These are phyloP conservation scores for Corinectria fuckeliana DNA, from an alignment of 2,329 filamentous ascomycete genomes.

Conservation along the genomic window DNA sequence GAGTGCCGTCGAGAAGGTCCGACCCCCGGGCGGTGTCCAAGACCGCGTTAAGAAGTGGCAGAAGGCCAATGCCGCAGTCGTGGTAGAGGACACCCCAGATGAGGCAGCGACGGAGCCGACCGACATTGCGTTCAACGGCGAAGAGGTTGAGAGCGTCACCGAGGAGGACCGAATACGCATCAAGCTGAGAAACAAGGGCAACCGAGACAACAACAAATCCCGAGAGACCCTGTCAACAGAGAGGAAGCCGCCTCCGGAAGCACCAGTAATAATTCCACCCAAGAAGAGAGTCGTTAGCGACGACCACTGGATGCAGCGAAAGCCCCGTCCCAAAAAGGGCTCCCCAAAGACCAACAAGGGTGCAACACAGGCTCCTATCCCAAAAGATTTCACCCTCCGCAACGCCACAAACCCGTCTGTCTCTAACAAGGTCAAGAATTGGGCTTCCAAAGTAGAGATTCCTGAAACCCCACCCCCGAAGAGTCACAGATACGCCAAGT, in stretches of 20 bases:
- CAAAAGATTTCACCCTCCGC: conserved; percentile 63
- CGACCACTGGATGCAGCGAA: conserved; percentile 76
- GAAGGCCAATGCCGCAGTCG: conserved; percentile 73
- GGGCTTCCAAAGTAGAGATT: conserved; percentile 63
- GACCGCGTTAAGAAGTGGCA: conserved; percentile 88
- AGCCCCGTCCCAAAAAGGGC: conserved; percentile 56
- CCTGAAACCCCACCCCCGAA: conserved; percentile 49
- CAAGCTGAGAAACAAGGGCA: conserved; percentile 56
- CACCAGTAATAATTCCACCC: conserved; percentile 62
- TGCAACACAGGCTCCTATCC: conserved; percentile 48
- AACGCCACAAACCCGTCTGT: conserved; percentile 62
- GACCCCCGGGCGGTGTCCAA: conserved; percentile 70
- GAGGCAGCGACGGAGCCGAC: conserved; percentile 63
- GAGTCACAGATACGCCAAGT: conserved; percentile 48
- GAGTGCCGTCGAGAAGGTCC: conserved; percentile 63
- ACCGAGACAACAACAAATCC: conserved; percentile 41
- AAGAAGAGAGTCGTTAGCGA: conserved; percentile 95
- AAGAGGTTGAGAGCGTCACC: conserved; percentile 63
- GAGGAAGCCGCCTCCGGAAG: conserved; percentile 26
- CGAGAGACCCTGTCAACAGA: conserved; percentile 36
- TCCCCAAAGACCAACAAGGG: conserved; percentile 45
- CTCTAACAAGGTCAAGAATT: conserved; percentile 66
- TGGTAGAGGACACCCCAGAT: conserved; percentile 58
- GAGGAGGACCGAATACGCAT: conserved; percentile 67
- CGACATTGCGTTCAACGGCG: conserved; percentile 65